Evolutionary conservation across 352 stramenopile species (phyloP).

Genomic region (Salisapilia sapeloensis): DNA sequence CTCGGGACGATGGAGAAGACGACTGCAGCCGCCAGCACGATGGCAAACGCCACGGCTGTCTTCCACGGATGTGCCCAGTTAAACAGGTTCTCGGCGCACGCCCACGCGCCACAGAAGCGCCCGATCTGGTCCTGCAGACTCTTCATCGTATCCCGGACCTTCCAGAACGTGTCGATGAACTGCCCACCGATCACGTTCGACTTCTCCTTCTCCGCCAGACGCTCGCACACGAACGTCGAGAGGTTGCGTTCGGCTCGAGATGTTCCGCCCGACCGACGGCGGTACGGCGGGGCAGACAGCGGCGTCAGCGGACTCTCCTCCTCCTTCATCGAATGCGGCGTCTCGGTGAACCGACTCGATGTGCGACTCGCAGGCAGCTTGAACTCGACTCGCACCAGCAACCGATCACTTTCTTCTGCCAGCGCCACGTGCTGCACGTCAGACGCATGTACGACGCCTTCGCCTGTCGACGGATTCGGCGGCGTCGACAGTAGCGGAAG

Average conservation of each 20-base stretch:
- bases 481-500: constrained; percentile 16
- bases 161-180: constrained; percentile 64
- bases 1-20: constrained; percentile 51
- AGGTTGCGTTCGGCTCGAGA: constrained; percentile 34
- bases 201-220: constrained; percentile 51
- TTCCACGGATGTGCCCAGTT: constrained; percentile 84
- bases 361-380: constrained; percentile 9
- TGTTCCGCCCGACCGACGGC: background rate
- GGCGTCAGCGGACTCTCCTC: no score
- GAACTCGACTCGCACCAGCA: constrained; percentile 41
- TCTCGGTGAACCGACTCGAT: constrained; percentile 4
- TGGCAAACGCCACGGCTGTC: constrained; percentile 36
- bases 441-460: background rate
- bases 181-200: constrained; percentile 43
- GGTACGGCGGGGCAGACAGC: no score
- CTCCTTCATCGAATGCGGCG: constrained; percentile 1
- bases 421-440: constrained; percentile 1
- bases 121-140: constrained; percentile 63
- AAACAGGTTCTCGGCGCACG: constrained; percentile 62
- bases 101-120: constrained; percentile 40
- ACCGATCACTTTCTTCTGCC: constrained; percentile 12
- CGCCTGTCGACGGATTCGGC: constrained; percentile 4
- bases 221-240: constrained; percentile 54
- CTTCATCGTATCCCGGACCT: constrained; percentile 70
- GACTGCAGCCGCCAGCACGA: constrained; percentile 22